Conservation (phyloP, 2,329 filamentous ascomycete genomes). For the Acephala macrosclerotiorum region DNA sequence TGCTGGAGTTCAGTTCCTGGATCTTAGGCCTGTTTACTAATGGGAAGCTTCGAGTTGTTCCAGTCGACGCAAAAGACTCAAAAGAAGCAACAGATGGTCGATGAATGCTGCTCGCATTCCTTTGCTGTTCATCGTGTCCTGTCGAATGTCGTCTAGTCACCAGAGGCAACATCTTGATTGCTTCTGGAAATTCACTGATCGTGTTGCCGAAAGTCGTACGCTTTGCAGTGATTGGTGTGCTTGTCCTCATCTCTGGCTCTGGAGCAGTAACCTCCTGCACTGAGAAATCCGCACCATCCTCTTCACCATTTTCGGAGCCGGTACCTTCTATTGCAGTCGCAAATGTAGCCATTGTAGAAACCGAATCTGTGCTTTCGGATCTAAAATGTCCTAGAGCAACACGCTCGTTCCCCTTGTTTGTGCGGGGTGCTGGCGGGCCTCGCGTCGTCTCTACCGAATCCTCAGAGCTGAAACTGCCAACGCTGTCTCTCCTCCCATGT, state of each 20-base stretch:
- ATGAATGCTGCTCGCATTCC: constrained; percentile 45
- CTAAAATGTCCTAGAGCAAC: constrained; percentile 50
- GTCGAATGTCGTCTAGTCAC: constrained; percentile 26
- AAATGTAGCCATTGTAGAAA: constrained; percentile 68
- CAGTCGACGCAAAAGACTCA: constrained; percentile 51
- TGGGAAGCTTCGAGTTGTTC: constrained; percentile 68
- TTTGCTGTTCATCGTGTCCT: constrained; percentile 25
- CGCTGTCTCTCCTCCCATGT: constrained; percentile 54
- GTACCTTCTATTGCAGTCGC: constrained; percentile 66
- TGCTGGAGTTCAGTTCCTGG: constrained; percentile 17
- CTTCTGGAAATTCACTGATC: constrained; percentile 19
- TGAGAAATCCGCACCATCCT: constrained; percentile 48
- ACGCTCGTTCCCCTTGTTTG: constrained; percentile 29
- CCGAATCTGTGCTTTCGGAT: constrained; percentile 63
- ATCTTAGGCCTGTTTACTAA: constrained; percentile 60
- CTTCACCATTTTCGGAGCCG: constrained; percentile 44
- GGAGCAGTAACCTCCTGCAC: constrained; percentile 43
- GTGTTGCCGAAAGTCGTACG: constrained; percentile 41
- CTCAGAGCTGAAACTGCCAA: constrained; percentile 63
- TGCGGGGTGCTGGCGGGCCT: constrained; percentile 48
- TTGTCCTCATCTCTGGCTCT: constrained; percentile 10
- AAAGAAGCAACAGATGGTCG: constrained; percentile 63
- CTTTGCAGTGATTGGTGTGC: constrained; percentile 35
- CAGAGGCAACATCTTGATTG: constrained; percentile 19
- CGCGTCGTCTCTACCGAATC: constrained; percentile 69